Conservation (phyloP, 2,329 filamentous ascomycete species). For the Colletotrichum sp. region DNA sequence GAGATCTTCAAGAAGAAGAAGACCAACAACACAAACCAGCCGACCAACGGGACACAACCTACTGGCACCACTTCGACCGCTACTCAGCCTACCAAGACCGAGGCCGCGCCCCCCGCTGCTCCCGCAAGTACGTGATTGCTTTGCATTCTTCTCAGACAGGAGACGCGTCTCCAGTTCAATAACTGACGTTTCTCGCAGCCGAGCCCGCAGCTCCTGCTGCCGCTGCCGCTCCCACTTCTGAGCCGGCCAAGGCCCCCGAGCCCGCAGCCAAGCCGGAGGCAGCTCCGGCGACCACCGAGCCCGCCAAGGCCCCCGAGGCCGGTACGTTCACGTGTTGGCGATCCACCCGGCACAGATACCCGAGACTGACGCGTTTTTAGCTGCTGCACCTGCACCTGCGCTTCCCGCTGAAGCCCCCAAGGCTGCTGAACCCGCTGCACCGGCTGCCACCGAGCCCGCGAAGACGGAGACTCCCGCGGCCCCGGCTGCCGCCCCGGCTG, state of each 20-base stretch:
- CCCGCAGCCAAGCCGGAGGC: slow-evolving; percentile 12
- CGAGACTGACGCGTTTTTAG: slow-evolving; percentile 20
- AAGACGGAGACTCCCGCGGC: slow-evolving; percentile 26
- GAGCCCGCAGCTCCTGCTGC: slow-evolving; percentile 20
- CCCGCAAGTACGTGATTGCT: slow-evolving; percentile 13
- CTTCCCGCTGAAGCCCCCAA: slow-evolving; percentile 21
- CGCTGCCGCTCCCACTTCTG: slow-evolving; percentile 2
- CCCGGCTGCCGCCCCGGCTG: slow-evolving; percentile 27
- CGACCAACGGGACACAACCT: slow-evolving; percentile 30
- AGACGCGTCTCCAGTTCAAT: neutral
- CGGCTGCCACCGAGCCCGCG: slow-evolving; percentile 23
- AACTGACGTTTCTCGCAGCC: neutral
- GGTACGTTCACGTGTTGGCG: neutral
- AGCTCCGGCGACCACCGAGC: slow-evolving; percentile 14
- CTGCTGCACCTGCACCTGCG: slow-evolving; percentile 30
- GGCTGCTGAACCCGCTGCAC: slow-evolving; percentile 24
- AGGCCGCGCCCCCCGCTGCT: slow-evolving; percentile 18
- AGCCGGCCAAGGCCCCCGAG: slow-evolving; percentile 21
- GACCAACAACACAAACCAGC: slow-evolving; percentile 34
- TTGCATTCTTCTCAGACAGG: neutral
- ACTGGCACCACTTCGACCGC: slow-evolving; percentile 30
- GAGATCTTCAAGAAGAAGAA: slow-evolving; percentile 57
- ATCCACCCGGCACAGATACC: neutral
- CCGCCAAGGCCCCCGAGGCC: slow-evolving; percentile 21
- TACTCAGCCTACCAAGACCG: slow-evolving; percentile 32